Conservation (phyloP, 768 basidiomycete species). For the Tylopilus vinaceipallidus region DNA sequence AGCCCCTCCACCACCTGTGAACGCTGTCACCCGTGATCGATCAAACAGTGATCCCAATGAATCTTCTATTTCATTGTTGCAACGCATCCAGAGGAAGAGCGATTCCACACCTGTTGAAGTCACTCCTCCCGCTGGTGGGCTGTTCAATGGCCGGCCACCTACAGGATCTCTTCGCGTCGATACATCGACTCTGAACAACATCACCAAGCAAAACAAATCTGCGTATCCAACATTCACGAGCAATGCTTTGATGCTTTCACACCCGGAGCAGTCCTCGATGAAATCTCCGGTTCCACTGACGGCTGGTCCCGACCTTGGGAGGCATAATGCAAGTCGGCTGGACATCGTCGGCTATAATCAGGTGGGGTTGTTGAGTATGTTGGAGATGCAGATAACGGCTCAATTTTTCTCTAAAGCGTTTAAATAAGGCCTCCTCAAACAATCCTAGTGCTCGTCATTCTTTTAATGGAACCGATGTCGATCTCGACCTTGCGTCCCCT, state of each 20-base stretch:
- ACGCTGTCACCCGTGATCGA: conserved; percentile 63
- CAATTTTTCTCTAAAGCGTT: conserved; percentile 34
- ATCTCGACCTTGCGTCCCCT: conserved; percentile 56
- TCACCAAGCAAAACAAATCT: conserved; percentile 77
- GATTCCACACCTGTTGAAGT: conserved; percentile 60
- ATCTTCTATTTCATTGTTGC: conserved; percentile 66
- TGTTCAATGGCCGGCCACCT: conserved; percentile 62
- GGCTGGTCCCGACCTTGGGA: conserved; percentile 81
- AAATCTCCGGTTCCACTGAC: conserved; percentile 81
- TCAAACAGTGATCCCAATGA: conserved; percentile 80
- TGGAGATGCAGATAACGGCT: conserved; percentile 5
- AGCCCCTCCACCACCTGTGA: conserved; percentile 48
- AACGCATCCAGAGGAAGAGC: conserved; percentile 70
- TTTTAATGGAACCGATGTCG: conserved; percentile 69
- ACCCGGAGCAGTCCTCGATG: conserved; percentile 54
- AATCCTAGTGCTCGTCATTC: conserved; percentile 66
- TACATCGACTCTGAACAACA: conserved; percentile 60
- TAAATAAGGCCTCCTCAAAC: conserved; percentile 46
- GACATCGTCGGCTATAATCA: conserved; percentile 75
- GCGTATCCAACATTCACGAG: conserved; percentile 66
- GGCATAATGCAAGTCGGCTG: conserved; percentile 66
- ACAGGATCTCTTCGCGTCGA: conserved; percentile 73
- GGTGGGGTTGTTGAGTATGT: conserved; percentile 38
- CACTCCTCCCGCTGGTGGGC: conserved; percentile 38
- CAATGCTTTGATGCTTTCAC: conserved; percentile 49